A percentile compares a stretch with the other conserved stretches of the same genome.
phyloP scores from a whole-genome alignment of 148 eudicot genomes.

The Fallopia convolvulus region DNA sequence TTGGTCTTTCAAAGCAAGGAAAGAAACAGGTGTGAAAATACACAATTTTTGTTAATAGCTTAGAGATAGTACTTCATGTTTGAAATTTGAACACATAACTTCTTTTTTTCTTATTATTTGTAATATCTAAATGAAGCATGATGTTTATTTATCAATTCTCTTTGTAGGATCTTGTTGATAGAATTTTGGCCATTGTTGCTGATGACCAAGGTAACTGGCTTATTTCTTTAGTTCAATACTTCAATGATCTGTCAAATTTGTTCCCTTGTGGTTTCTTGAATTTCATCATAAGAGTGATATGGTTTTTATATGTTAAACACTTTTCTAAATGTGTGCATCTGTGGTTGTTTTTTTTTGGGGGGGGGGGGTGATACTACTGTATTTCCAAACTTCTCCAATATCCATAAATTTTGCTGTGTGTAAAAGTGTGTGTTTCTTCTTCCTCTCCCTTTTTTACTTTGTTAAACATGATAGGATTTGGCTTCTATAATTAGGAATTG shows the following conservation, averaged over 20 bases:
- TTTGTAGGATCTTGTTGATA: constrained; percentile 80
- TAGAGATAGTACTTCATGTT: background rate
- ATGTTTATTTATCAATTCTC: background rate
- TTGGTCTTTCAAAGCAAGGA: constrained; percentile 89
- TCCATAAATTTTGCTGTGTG: too few species aligned
- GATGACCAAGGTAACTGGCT: constrained; percentile 66
- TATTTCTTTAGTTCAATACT: background rate
- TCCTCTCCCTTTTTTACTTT: background rate
- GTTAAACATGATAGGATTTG: background rate
- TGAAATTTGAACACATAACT: background rate
- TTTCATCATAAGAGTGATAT: background rate
- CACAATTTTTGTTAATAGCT: background rate
- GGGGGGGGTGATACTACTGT: background rate
- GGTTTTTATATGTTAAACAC: background rate
- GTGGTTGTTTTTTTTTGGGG: background rate
- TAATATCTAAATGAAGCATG: background rate
- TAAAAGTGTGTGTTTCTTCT: background rate
- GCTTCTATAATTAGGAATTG: background rate
- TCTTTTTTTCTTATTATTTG: background rate
- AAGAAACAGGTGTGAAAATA: constrained; percentile 64
- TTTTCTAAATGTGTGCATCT: background rate
- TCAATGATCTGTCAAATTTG: background rate
- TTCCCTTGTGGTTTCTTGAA: background rate
- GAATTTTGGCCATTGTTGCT: constrained; percentile 59
- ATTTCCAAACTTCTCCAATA: too few species aligned